Evolutionary conservation across 2,329 filamentous ascomycete genomes (phyloP), one percentile per base, ranked within the genome.

Genomic region (Sporothrix humicola): DNA sequence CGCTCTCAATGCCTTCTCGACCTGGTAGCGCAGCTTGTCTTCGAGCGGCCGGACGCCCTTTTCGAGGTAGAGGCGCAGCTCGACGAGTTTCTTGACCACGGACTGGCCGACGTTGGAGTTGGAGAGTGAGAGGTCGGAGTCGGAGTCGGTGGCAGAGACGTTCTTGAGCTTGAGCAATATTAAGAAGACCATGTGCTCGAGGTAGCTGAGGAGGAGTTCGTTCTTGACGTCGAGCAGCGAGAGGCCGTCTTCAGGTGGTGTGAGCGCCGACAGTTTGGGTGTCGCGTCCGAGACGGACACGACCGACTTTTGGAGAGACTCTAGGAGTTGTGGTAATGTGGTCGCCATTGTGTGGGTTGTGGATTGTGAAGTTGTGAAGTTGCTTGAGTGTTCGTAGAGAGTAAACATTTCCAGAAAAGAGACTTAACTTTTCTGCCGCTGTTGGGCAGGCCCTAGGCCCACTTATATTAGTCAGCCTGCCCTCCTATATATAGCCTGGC

Each of bases 191-290:
- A 98, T 89, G 79, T 97, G 97, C 79, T 99, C 95, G 0, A 99
- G 87, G 82, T 99, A 99, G 3, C 95, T 95, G 54, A 99, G 90
- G 20, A 99, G 90, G n/a, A 99, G 87, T 81, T 99, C 96, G 83
- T 97, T 98, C 84, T 99, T 99, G 76, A 93, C 90, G 80, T 98
- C 94, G 79, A 99, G 91, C 0, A 99, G 89, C 0, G 96, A 98
- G 74, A 99, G 96, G 79, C 96, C 95, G 78, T 97, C 90, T 76
- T 91, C 87, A 1, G 93, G 91, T n/a, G 93, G 89, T 68, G 92
- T 84, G 74, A 97, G 88, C 15, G 85, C 81, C n/a, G 86, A 81
- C 20, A 90, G 81, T 68, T 88, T 88, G 0, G 91, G 89, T 0
- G 91, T 87, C 6, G 91, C 90, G 74, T 94, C 89, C 63, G 91